A percentile compares a stretch with the other conserved stretches of the same genome.
These are phyloP conservation scores for Solanum sparsipilum DNA, from an alignment of 257 asterid genomes.

Conservation along the genomic window DNA sequence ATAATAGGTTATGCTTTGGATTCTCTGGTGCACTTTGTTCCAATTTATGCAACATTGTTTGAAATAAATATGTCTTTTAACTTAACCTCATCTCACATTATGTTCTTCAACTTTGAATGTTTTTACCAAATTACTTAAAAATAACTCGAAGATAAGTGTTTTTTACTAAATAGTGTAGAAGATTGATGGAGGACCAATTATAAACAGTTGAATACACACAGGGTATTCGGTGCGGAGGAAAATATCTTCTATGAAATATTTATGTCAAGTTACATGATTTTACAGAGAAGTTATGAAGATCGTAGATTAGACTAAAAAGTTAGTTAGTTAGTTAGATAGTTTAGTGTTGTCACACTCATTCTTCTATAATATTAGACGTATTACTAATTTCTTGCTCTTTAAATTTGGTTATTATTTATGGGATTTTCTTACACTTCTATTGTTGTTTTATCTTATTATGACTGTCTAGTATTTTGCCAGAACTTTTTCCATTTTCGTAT, in stretches of 20 bases:
- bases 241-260: too few species aligned
- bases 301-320: too few species aligned
- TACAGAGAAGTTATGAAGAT: too few species aligned
- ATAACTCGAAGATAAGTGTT: too few species aligned
- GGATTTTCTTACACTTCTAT: neutral
- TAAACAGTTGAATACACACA: neutral
- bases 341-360: too few species aligned
- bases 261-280: too few species aligned
- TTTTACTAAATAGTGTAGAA: neutral
- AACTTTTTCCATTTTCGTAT: too few species aligned
- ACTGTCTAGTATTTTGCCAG: too few species aligned
- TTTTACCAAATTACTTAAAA: neutral
- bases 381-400: too few species aligned
- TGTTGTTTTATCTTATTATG: too few species aligned
- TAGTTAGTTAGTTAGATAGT: neutral
- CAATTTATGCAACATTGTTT: too few species aligned
- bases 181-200: neutral
- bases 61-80: too few species aligned
- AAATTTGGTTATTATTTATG: neutral
- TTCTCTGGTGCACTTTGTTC: neutral
- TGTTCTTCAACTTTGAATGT: neutral
- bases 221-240: neutral
- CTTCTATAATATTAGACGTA: neutral
- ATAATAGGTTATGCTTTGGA: neutral
- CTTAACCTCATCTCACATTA: fast-evolving